Evolutionary conservation across 148 eudicot species (phyloP).

Genomic region (Polygonum aviculare): DNA sequence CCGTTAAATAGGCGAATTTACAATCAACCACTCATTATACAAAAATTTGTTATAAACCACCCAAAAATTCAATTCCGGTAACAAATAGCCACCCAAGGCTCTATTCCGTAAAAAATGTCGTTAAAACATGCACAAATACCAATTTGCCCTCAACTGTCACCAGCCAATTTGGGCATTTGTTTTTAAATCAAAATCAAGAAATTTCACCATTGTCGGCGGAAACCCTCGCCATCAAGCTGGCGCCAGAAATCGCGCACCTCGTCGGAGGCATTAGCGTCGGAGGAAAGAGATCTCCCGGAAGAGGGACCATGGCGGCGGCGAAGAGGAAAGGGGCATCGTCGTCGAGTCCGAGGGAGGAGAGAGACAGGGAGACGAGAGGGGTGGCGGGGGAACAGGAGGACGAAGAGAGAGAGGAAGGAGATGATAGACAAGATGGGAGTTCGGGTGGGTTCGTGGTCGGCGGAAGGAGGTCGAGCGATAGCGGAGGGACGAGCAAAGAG

Average conservation of each 20-base stretch:
- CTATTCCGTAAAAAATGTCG: too few species aligned
- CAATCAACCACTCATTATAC: too few species aligned
- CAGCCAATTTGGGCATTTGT: too few species aligned
- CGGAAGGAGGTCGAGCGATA: slow-evolving; percentile 20
- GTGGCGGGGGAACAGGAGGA: slow-evolving; percentile 28
- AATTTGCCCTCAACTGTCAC: too few species aligned
- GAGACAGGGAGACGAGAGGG: slow-evolving; percentile 17
- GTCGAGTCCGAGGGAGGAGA: slow-evolving; percentile 15
- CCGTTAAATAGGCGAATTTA: too few species aligned
- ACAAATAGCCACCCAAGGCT: too few species aligned
- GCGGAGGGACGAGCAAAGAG: too few species aligned
- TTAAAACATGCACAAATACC: too few species aligned
- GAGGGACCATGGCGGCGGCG: slow-evolving; percentile 41
- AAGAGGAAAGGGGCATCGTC: slow-evolving; percentile 19
- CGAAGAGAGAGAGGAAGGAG: slow-evolving; percentile 18
- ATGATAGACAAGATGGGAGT: slow-evolving; percentile 7
- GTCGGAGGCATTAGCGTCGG: slow-evolving; percentile 18
- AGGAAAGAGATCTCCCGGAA: slow-evolving; percentile 29
- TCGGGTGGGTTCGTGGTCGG: slow-evolving; percentile 16
- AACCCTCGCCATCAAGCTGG: slow-evolving; percentile 54
- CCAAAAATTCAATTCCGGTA: too few species aligned
- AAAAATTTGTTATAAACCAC: too few species aligned
- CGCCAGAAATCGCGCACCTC: slow-evolving; percentile 46
- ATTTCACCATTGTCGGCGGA: slow-evolving; percentile 8
- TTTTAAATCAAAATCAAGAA: too few species aligned